A percentile compares a stretch with the other conserved stretches of the same genome.
phyloP scores from a whole-genome alignment of 176 grass and related monocot species.

The Avena sativa region DNA sequence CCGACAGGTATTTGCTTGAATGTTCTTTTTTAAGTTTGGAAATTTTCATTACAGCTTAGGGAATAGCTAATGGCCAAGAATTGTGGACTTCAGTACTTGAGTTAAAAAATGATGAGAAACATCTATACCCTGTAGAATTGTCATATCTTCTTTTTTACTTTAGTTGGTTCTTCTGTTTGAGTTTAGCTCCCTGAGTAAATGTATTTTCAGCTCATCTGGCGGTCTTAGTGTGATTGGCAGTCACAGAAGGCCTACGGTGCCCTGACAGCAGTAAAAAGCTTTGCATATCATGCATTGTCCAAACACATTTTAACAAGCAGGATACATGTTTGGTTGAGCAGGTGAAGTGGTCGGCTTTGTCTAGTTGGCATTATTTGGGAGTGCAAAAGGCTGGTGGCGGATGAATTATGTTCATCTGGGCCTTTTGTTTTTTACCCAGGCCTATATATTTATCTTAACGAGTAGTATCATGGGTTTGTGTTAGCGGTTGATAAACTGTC shows the following conservation, averaged over 20 bases:
- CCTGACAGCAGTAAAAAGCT: conserved; percentile 25
- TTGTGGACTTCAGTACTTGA: conserved; percentile 6
- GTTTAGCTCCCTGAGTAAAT: conserved; percentile 27
- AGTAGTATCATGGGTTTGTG: not conserved
- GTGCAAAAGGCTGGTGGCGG: not conserved
- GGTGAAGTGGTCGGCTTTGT: conserved; percentile 18
- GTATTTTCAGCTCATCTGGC: conserved; percentile 17
- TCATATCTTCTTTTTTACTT: conserved; percentile 41
- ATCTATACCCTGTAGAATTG: conserved; percentile 19
- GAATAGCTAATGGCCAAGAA: conserved; percentile 24
- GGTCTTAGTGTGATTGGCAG: conserved; percentile 21
- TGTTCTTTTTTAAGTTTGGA: conserved; percentile 18
- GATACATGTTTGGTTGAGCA: conserved; percentile 30
- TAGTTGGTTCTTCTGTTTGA: not conserved
- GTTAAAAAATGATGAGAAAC: conserved; percentile 19
- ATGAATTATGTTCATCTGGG: conserved; percentile 29
- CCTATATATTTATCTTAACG: not conserved
- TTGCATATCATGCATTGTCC: not conserved
- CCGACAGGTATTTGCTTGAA: conserved; percentile 65
- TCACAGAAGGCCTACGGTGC: not conserved
- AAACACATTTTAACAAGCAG: conserved; percentile 30
- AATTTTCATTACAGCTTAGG: conserved; percentile 40
- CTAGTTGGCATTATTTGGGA: conserved; percentile 36
- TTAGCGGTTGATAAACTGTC: conserved; percentile 12
- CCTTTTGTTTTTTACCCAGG: not conserved